phyloP scores from a whole-genome alignment of 2,329 filamentous ascomycete genomes.

The Ophiosphaerella herpotricha region DNA sequence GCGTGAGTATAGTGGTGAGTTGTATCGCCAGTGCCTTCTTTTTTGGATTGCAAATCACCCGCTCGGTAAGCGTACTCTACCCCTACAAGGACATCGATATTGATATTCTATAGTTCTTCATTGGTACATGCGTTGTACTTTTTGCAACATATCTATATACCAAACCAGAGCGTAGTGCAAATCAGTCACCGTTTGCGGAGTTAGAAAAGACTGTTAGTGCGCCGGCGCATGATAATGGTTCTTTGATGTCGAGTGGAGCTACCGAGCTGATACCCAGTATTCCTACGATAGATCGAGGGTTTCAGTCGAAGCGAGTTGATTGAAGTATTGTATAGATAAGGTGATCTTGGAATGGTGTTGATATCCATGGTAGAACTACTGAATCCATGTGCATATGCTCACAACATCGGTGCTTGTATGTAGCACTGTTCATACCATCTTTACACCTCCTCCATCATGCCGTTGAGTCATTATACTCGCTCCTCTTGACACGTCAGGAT shows the following conservation, averaged over 20 bases:
- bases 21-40: constrained; percentile 84
- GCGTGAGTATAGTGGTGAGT: constrained; percentile 86
- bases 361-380: neutral
- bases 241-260: neutral
- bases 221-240: constrained; percentile 16
- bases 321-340: constrained; percentile 13
- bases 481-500: constrained; percentile 8
- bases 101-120: constrained; percentile 66
- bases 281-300: constrained; percentile 28
- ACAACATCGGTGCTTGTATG: neutral
- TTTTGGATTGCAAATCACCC: constrained; percentile 77
- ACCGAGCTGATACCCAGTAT: constrained; percentile 22
- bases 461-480: neutral
- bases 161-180: constrained; percentile 59
- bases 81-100: constrained; percentile 9
- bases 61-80: constrained; percentile 29
- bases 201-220: constrained; percentile 72
- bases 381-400: constrained; percentile 1
- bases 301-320: constrained; percentile 26
- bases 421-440: too few species aligned
- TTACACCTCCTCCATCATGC: neutral
- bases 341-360: neutral
- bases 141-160: constrained; percentile 86
- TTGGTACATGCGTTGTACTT: constrained; percentile 79
- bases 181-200: constrained; percentile 68